Conservation (phyloP, 2,329 filamentous ascomycete genomes). For the Clonostachys byssicola region DNA sequence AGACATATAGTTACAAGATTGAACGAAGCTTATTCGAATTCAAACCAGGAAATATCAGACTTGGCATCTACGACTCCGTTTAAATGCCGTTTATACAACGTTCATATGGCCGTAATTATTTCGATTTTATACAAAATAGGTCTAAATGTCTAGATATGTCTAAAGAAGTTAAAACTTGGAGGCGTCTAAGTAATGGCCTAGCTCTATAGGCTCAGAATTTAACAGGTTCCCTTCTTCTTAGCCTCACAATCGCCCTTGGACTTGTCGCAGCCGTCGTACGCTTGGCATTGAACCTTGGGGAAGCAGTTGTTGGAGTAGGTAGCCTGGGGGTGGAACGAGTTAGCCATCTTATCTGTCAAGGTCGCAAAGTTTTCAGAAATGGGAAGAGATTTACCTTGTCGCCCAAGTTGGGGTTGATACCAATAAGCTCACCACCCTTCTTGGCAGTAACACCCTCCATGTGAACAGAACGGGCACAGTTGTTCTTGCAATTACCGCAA, state of each 20-base stretch:
- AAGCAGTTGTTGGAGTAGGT: constrained; percentile 21
- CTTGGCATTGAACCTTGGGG: constrained; percentile 17
- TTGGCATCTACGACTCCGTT: no score
- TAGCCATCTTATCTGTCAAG: background rate
- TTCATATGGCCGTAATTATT: no score
- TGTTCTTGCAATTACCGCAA: constrained; percentile 34
- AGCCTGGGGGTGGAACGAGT: constrained; percentile 7
- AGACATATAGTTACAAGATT: no score
- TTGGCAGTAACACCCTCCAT: constrained; percentile 19
- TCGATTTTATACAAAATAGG: no score
- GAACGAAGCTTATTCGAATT: no score
- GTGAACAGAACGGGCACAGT: constrained; percentile 15
- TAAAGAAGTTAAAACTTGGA: no score
- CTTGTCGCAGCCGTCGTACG: constrained; percentile 21
- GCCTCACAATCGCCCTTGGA: constrained; percentile 17
- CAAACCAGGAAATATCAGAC: no score
- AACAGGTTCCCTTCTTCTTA: constrained; percentile 19
- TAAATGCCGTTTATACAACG: no score
- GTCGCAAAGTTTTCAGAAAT: accelerated
- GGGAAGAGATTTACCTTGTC: constrained; percentile 10
- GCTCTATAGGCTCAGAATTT: background rate
- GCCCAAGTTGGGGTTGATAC: constrained; percentile 28
- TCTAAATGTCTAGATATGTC: no score
- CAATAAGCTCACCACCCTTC: constrained; percentile 27
- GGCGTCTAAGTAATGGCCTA: no score